phyloP scores from a whole-genome alignment of 768 basidiomycete genomes.

The Lyophyllum decastes region DNA sequence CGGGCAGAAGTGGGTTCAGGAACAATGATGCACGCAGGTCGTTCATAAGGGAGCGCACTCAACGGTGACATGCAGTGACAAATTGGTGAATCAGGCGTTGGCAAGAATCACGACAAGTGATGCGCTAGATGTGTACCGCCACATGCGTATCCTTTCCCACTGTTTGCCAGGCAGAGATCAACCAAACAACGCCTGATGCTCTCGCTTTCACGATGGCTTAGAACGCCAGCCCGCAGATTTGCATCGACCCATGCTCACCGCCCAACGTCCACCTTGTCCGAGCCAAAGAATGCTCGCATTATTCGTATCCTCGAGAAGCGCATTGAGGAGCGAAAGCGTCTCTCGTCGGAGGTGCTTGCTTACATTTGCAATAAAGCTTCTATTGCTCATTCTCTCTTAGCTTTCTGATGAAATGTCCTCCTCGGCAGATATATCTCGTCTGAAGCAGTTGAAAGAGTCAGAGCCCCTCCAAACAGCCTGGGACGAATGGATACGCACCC shows the following conservation, averaged over 20 bases:
- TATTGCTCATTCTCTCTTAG: constrained; percentile 29
- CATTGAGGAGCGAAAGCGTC: constrained; percentile 46
- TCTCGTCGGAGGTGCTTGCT: constrained; percentile 44
- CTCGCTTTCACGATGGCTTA: constrained; percentile 9
- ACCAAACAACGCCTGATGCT: constrained; percentile 8
- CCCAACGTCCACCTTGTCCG: constrained; percentile 19
- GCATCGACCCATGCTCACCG: constrained; percentile 7
- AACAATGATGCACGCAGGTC: too few relatives aligned
- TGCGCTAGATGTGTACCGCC: neutral
- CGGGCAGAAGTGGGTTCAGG: too few relatives aligned
- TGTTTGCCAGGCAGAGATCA: neutral
- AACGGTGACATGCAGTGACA: too few relatives aligned
- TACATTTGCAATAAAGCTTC: neutral
- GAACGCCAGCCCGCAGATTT: constrained; percentile 3
- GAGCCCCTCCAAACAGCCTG: constrained; percentile 71
- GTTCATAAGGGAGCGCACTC: too few relatives aligned
- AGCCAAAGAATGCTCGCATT: constrained; percentile 50
- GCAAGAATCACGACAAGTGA: neutral
- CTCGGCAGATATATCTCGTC: constrained; percentile 55
- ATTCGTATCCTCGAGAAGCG: constrained; percentile 56
- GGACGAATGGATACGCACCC: constrained; percentile 58
- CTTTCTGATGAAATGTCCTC: constrained; percentile 54
- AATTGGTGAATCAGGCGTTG: too few relatives aligned
- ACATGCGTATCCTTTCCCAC: too few relatives aligned
- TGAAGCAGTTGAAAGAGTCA: constrained; percentile 67